Conservation (phyloP, 2,329 filamentous ascomycete species). For the Pestalotiopsis sp. region DNA sequence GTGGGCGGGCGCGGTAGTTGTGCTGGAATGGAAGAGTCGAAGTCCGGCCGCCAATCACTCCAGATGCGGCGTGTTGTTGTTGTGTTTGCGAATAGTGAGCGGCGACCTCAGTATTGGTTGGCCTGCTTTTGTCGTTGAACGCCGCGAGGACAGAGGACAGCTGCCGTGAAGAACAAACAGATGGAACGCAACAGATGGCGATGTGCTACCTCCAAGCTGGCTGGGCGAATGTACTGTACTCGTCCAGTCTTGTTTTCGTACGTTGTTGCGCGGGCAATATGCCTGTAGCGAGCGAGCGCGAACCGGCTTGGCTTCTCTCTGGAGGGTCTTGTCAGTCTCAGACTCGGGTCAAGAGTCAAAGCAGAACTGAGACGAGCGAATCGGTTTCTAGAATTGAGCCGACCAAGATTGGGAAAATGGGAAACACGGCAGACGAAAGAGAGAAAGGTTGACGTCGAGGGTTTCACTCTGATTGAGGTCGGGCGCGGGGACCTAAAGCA, state of each 20-base stretch:
- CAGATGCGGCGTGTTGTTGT: neutral
- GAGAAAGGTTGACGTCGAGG: neutral
- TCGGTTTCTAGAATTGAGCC: neutral
- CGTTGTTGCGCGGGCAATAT: neutral
- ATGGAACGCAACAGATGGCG: neutral
- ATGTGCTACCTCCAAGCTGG: neutral
- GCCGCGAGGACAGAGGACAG: neutral
- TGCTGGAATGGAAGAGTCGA: neutral
- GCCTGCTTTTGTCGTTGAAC: neutral
- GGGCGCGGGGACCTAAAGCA: constrained; percentile 5
- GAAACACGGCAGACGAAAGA: neutral
- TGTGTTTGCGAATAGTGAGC: neutral
- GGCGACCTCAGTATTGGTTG: neutral
- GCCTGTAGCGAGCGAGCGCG: neutral
- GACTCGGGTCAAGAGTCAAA: neutral
- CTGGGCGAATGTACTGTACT: neutral
- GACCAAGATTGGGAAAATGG: neutral
- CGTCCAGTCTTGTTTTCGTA: neutral
- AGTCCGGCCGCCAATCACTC: neutral
- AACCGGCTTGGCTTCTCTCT: neutral
- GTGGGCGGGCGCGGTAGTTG: neutral
- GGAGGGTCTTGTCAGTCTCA: constrained; percentile 1
- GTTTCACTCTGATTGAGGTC: constrained; percentile 11
- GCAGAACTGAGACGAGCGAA: neutral
- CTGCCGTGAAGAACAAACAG: neutral